Evolutionary conservation across 805 yeast genomes (phyloP).

Genomic region (Blastobotrys chiropterorum): DNA sequence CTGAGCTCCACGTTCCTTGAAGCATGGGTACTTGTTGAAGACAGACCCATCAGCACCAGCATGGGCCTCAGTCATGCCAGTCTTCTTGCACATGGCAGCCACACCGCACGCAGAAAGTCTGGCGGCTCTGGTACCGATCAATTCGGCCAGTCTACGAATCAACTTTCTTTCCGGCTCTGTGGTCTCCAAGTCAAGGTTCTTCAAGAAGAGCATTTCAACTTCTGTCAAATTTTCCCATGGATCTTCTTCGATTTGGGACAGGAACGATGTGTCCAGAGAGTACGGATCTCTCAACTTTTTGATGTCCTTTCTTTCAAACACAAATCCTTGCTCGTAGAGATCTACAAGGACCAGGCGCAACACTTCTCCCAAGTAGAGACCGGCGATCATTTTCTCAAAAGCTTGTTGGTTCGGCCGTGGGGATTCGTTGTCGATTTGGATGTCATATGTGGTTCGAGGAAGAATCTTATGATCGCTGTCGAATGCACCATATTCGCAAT

Average conservation of each 20-base stretch:
- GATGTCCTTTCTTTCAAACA: conserved; percentile 68
- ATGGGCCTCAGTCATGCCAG: conserved; percentile 60
- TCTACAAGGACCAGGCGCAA: conserved; percentile 76
- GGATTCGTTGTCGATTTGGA: conserved; percentile 70
- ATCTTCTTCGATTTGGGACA: conserved; percentile 83
- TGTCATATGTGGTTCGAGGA: conserved; percentile 88
- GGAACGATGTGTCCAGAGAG: conserved; percentile 83
- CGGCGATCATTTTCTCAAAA: conserved; percentile 96
- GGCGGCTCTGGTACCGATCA: conserved; percentile 88
- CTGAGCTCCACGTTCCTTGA: conserved; percentile 80
- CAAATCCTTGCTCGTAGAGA: conserved; percentile 52
- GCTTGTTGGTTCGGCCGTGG: conserved; percentile 97
- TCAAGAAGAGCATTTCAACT: conserved; percentile 59
- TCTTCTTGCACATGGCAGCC: conserved; percentile 88
- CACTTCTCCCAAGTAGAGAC: conserved; percentile 91
- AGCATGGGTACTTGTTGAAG: conserved; percentile 86
- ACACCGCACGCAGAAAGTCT: conserved; percentile 91
- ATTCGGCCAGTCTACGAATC: conserved; percentile 74
- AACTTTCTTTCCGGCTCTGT: conserved; percentile 74
- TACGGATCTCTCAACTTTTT: conserved; percentile 55
- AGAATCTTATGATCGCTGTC: conserved; percentile 80
- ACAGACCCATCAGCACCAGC: conserved; percentile 98
- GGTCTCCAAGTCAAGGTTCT: conserved; percentile 54
- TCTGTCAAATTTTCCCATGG: conserved; percentile 77
- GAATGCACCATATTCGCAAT: conserved; percentile 97